phyloP scores from a whole-genome alignment of 2,329 filamentous ascomycete genomes.

The Penicillium occitanis region DNA sequence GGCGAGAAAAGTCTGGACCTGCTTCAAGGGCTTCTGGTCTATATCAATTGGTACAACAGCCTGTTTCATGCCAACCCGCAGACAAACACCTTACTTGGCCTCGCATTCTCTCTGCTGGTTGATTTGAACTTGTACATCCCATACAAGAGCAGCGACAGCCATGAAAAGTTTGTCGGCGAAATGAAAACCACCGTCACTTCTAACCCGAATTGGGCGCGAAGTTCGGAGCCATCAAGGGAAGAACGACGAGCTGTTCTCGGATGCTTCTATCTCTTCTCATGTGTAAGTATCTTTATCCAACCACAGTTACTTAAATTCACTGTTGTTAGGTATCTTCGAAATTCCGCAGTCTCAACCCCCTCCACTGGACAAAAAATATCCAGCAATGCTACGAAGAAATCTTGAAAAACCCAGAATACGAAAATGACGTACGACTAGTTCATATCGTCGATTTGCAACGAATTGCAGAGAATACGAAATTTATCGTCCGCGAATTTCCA shows the following conservation, averaged over 20 bases:
- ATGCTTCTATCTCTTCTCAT: slow-evolving; percentile 18
- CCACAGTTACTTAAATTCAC: background rate
- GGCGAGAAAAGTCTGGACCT: slow-evolving; percentile 14
- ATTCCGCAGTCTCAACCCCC: slow-evolving; percentile 12
- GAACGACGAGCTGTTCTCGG: slow-evolving; percentile 18
- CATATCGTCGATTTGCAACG: slow-evolving; percentile 13
- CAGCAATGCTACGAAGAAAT: slow-evolving; percentile 17
- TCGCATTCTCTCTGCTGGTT: slow-evolving; percentile 13
- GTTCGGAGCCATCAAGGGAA: slow-evolving; percentile 15
- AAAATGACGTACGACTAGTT: slow-evolving; percentile 12
- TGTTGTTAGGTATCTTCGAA: slow-evolving; percentile 13
- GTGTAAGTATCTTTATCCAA: background rate
- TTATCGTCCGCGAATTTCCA: slow-evolving; percentile 8
- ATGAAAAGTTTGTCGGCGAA: slow-evolving; percentile 12
- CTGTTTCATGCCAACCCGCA: slow-evolving; percentile 9
- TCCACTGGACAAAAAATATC: slow-evolving; percentile 15
- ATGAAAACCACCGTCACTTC: slow-evolving; percentile 17
- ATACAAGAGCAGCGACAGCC: slow-evolving; percentile 11
- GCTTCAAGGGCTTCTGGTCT: slow-evolving; percentile 13
- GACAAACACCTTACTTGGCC: slow-evolving; percentile 10
- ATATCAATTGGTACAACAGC: slow-evolving; percentile 16
- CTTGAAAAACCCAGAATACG: slow-evolving; percentile 10
- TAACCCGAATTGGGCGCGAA: slow-evolving; percentile 17
- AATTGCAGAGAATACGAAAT: slow-evolving; percentile 14
- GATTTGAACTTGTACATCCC: slow-evolving; percentile 15